A percentile compares a stretch with the other conserved stretches of the same genome.
Evolutionary conservation across 2,329 filamentous ascomycete species (phyloP).

Genomic region (Sarocladium brachiariae): DNA sequence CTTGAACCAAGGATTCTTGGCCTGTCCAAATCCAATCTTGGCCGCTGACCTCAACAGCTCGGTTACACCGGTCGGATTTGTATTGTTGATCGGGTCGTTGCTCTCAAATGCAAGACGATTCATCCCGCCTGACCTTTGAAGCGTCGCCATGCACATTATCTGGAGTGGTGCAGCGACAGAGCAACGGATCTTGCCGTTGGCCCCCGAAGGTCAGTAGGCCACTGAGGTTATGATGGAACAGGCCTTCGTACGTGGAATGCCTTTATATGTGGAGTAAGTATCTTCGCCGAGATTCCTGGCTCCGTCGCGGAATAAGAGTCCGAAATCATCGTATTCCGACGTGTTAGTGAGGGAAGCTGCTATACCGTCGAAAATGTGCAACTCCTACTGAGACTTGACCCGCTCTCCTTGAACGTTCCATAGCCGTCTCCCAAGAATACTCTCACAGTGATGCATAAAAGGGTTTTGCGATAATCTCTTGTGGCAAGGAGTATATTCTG

Average conservation of each 20-base stretch:
- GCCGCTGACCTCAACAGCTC: background rate
- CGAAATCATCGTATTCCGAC: slow-evolving; percentile 8
- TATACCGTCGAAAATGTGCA: background rate
- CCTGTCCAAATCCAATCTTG: too few relatives aligned
- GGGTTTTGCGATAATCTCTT: background rate
- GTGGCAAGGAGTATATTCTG: slow-evolving; percentile 8
- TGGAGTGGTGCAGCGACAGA: slow-evolving; percentile 11
- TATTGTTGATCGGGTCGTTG: slow-evolving; percentile 12
- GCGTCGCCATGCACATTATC: slow-evolving; percentile 8
- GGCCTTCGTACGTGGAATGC: slow-evolving; percentile 8
- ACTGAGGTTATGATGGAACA: background rate
- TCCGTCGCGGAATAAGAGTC: background rate
- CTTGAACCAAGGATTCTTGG: too few relatives aligned
- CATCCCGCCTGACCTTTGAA: slow-evolving; percentile 9
- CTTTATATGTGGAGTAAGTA: too few relatives aligned
- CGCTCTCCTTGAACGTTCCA: slow-evolving; percentile 1
- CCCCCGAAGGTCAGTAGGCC: slow-evolving; percentile 9
- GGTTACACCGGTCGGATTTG: slow-evolving; percentile 10
- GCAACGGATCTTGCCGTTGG: slow-evolving; percentile 10
- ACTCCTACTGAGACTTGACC: background rate
- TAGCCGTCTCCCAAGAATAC: slow-evolving; percentile 5
- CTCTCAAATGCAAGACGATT: slow-evolving; percentile 11
- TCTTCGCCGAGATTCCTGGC: slow-evolving; percentile 1
- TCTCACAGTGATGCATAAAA: background rate
- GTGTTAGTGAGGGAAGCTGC: slow-evolving; percentile 2